Conservation (phyloP, 805 yeast genomes). For the Candida sanyiensis region DNA sequence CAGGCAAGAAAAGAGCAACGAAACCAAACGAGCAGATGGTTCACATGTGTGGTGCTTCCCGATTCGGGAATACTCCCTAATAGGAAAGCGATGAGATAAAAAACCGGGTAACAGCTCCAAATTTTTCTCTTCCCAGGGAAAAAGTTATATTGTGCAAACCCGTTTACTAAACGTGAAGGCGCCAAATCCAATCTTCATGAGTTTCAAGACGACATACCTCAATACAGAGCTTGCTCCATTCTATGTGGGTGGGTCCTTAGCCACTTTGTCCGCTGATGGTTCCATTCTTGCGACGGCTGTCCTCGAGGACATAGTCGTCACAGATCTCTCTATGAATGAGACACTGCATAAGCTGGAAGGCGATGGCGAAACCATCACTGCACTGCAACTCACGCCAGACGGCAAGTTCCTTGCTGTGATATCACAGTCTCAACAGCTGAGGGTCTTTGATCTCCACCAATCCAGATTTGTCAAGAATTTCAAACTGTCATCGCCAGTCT, state of each 20-base stretch:
- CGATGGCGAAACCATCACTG: conserved; percentile 79
- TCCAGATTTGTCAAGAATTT: conserved; percentile 41
- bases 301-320: conserved; percentile 67
- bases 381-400: conserved; percentile 71
- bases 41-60: too few relatives aligned
- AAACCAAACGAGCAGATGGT: background rate
- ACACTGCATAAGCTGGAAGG: conserved; percentile 64
- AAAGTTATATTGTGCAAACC: too few relatives aligned
- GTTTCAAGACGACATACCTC: conserved; percentile 29
- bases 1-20: background rate
- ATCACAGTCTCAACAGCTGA: conserved; percentile 79
- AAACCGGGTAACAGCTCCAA: background rate
- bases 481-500: conserved; percentile 74
- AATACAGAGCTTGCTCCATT: conserved; percentile 62
- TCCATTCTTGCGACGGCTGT: conserved; percentile 70
- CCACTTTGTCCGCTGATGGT: conserved; percentile 59
- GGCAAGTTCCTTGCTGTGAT: conserved; percentile 63
- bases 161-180: too few relatives aligned
- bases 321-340: conserved; percentile 55
- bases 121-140: background rate
- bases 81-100: conserved; percentile 1
- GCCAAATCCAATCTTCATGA: too few relatives aligned
- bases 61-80: too few relatives aligned
- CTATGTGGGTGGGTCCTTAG: conserved; percentile 79
- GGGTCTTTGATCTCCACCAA: conserved; percentile 43